Evolutionary conservation across 441 rosid species (phyloP).

Genomic region (Erodium texanum): DNA sequence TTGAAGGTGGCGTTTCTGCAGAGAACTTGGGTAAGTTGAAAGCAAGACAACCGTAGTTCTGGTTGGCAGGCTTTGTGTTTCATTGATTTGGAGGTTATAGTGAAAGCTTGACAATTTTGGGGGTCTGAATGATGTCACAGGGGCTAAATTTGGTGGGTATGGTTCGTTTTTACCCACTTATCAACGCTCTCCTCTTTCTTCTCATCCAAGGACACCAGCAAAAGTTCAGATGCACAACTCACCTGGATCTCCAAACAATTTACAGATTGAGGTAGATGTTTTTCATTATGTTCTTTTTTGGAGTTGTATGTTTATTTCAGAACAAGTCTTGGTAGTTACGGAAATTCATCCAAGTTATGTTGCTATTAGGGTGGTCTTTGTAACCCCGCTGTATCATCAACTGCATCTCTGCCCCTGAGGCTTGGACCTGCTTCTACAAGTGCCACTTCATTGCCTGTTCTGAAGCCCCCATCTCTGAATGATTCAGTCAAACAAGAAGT

Average conservation of each 20-base stretch:
- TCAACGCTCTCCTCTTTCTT: conserved; percentile 14
- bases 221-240: conserved; percentile 39
- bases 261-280: conserved; percentile 51
- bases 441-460: conserved; percentile 32
- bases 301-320: background rate
- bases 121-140: conserved; percentile 31
- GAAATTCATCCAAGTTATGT: conserved; percentile 14
- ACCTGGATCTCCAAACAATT: conserved; percentile 47
- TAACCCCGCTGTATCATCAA: conserved; percentile 25
- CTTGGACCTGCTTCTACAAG: conserved; percentile 34
- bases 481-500: conserved; percentile 42
- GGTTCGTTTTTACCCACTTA: conserved; percentile 86
- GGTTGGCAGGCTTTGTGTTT: conserved; percentile 1
- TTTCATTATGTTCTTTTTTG: conserved; percentile 1
- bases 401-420: conserved; percentile 32
- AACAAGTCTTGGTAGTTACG: background rate
- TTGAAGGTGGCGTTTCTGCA: conserved; percentile 66
- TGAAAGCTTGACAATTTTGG: conserved; percentile 3
- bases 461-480: conserved; percentile 32
- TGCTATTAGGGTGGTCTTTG: background rate
- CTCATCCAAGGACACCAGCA: conserved; percentile 23
- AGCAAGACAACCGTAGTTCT: background rate
- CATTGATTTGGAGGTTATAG: conserved; percentile 4
- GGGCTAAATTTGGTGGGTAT: conserved; percentile 91
- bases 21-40: conserved; percentile 58